Evolutionary conservation across 768 basidiomycete species (phyloP), one percentile per base, ranked within the genome.

Genomic region (Hemileccinum rubropunctum): DNA sequence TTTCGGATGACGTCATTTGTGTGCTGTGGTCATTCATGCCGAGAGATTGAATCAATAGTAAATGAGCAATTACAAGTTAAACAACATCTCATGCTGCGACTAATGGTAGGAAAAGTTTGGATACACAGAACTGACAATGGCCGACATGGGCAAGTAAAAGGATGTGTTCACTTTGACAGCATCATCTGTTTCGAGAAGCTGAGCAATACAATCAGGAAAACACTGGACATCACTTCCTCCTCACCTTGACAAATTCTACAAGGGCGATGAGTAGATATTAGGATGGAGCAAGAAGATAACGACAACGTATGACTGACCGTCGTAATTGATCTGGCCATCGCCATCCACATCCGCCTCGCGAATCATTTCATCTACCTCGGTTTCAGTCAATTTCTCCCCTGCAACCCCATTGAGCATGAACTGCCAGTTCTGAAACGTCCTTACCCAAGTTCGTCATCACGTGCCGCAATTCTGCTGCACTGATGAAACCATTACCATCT

Each of bases 331-430:
- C 72, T 91, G 89, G n/a, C 91, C 91, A 67, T 93, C 91, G 45
- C 94, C 93, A 63, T 97, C 91, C 44, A 91, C 79, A 66, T 97
- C 93, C 49, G 93, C 94, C 73, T 97, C 94, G 47, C 92, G 84
- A 66, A 97, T 97, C 93, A 97, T 95, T 76, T 95, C 93, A 53
- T 91, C 88, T 56, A 95, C 91, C 71, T 95, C 93, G 8, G 64
- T 76, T 56, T 94, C 91, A 12, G 88, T 79, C 50, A 94, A 75
- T 70, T 92, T 93, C 77, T 95, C 92, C 50, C 90, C 88, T 83
- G 63, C 56, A 56, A 18, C 6, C 40, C 9, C 48, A 42, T 50
- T 56, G 18, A 58, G 42, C 44, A 51, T 30, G 23, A 3, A 23
- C 5, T 15, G 11, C 14, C 12, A 11, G 32, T 9, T 9, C 30